Evolutionary conservation across 139 green algal genomes (phyloP).

Genomic region (Nannochloris sp.): DNA sequence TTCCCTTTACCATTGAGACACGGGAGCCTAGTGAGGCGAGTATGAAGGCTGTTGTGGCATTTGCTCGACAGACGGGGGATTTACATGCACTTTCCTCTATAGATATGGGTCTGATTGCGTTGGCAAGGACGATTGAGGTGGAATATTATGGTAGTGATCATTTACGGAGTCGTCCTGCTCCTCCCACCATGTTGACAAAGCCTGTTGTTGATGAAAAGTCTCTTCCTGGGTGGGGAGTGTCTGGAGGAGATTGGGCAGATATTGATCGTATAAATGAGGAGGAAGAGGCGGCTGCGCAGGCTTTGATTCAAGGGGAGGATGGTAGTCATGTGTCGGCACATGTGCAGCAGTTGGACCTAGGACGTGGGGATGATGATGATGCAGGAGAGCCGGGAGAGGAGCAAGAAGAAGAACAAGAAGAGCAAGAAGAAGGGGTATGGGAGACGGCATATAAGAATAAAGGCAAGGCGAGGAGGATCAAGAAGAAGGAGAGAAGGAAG

Average conservation of each 20-base stretch:
- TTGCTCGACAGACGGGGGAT: slow-evolving; percentile 80
- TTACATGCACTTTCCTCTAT: slow-evolving; percentile 66
- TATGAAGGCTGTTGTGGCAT: slow-evolving; percentile 62
- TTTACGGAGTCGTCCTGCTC: slow-evolving; percentile 41
- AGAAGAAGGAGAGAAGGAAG: slow-evolving; percentile 5
- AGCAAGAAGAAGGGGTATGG: slow-evolving; percentile 37
- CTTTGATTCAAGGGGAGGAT: neutral
- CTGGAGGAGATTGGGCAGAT: slow-evolving; percentile 58
- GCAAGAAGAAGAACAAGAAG: slow-evolving; percentile 15
- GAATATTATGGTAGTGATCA: slow-evolving; percentile 45
- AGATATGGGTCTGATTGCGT: slow-evolving; percentile 77
- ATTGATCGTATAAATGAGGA: slow-evolving; percentile 62
- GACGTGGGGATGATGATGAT: slow-evolving; percentile 1
- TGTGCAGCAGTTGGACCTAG: slow-evolving; percentile 35
- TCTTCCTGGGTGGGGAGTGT: slow-evolving; percentile 74
- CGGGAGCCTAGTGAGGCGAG: slow-evolving; percentile 60
- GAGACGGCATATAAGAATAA: slow-evolving; percentile 34
- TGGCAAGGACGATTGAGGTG: slow-evolving; percentile 69
- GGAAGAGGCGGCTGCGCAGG: slow-evolving; percentile 35
- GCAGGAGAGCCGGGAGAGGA: slow-evolving; percentile 1
- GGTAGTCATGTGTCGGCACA: slow-evolving; percentile 27
- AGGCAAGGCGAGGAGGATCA: slow-evolving; percentile 22
- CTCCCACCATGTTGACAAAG: slow-evolving; percentile 15
- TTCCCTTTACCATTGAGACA: slow-evolving; percentile 53
- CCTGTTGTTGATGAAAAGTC: slow-evolving; percentile 8